Percentiles rank a stretch among this genome's conserved stretches.
phyloP scores from a whole-genome alignment of 805 yeast genomes.

The Kuraishia piskuri region DNA sequence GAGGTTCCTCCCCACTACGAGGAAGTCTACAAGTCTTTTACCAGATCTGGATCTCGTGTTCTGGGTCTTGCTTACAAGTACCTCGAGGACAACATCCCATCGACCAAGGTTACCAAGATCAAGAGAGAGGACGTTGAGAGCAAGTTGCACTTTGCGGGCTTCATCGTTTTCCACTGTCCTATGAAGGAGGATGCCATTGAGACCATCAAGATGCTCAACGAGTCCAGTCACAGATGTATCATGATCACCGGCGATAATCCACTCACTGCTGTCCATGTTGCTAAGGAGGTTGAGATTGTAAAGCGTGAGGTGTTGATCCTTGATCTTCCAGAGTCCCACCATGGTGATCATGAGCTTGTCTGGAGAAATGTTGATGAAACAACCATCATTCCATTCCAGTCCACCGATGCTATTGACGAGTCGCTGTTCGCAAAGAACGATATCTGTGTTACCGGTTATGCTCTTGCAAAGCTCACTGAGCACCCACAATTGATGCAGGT shows the following conservation, averaged over 20 bases:
- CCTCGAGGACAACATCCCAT: slow-evolving; percentile 42
- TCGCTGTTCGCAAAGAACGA: slow-evolving; percentile 60
- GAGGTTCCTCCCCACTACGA: slow-evolving; percentile 75
- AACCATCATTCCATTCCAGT: slow-evolving; percentile 55
- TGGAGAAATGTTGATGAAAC: slow-evolving; percentile 86
- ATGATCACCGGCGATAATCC: slow-evolving; percentile 99
- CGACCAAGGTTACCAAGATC: slow-evolving; percentile 44
- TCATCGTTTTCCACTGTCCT: slow-evolving; percentile 95
- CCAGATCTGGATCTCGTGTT: slow-evolving; percentile 94
- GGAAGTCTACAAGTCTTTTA: slow-evolving; percentile 77
- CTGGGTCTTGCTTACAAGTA: slow-evolving; percentile 87
- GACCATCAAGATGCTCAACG: slow-evolving; percentile 86
- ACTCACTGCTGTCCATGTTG: slow-evolving; percentile 95
- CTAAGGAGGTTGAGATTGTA: slow-evolving; percentile 83
- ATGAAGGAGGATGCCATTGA: slow-evolving; percentile 89
- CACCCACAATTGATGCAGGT: slow-evolving; percentile 66
- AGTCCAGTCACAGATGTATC: slow-evolving; percentile 88
- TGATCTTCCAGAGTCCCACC: slow-evolving; percentile 74
- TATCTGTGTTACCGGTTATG: slow-evolving; percentile 90
- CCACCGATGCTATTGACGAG: slow-evolving; percentile 47
- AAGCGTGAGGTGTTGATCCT: slow-evolving; percentile 77
- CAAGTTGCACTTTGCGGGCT: slow-evolving; percentile 76
- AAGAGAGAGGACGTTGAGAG: slow-evolving; percentile 73
- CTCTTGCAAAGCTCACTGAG: slow-evolving; percentile 55
- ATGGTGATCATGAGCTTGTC: slow-evolving; percentile 49